Evolutionary conservation across 306 rosid species (phyloP), one percentile per base, ranked within the genome.

Genomic region (Cucurbita maxima): DNA sequence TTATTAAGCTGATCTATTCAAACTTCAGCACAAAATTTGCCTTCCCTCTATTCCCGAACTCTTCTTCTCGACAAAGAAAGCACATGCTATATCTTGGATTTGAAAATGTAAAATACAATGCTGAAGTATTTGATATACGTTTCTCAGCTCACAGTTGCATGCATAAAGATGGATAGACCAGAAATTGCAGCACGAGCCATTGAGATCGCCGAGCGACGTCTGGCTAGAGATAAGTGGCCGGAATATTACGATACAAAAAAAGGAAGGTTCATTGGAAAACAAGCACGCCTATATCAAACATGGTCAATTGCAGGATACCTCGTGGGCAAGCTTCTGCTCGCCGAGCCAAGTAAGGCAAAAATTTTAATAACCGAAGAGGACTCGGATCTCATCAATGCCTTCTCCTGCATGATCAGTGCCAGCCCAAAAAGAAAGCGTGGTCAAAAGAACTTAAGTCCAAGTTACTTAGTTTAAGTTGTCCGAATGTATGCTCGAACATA

Each of bases 251-350:
- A 91, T 80, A 88, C 96, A 1, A 88, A 80, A 69, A 88, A 79
- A 78, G 86, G 82, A 43, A 82, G 85, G 75, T 81, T 91, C 54
- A 83, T 91, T 7, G 97, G 97, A 19, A 91, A 91, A 80, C 96
- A 91, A 79, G 72, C 97, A 13, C 89, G 11, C 64, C 78, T 91
- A 20, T 87, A 43, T 51, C 97, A 87, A 70, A 89, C 97, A 19
- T 91, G 96, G 97, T 87, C 97, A 8, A 87, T 89, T 58, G 91
- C 91, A 13, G 97, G 97, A 72, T 87, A 83, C 85, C 93, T 89
- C 30, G 91, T 87, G 61, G 80, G 90, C 11, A 91, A 89, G 79
- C 74, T 83, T 76, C 84, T 91, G 57, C 88, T 89, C 7, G 86
- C 87, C 14, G 88, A 91, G 37, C 93, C 96, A 8, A 81, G 84